Conservation (phyloP, 192 early-diverging fungal species). For the Coemansia reversa region DNA sequence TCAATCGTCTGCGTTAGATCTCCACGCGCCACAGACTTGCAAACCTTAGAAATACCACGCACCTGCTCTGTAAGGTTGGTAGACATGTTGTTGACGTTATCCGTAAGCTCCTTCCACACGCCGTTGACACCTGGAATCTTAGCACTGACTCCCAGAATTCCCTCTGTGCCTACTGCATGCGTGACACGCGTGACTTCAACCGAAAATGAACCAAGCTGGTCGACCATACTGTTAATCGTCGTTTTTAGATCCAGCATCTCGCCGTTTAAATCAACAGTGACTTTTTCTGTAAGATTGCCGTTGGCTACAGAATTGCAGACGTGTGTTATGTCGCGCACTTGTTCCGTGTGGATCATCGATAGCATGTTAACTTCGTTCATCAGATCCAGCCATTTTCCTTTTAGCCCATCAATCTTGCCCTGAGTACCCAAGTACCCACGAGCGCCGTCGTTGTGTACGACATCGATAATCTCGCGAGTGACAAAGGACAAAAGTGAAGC, state of each 20-base stretch:
- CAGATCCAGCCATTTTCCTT: slow-evolving; percentile 66
- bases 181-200: slow-evolving; percentile 60
- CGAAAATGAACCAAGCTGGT: slow-evolving; percentile 56
- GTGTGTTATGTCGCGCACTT: slow-evolving; percentile 63
- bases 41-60: slow-evolving; percentile 66
- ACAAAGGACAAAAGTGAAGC: slow-evolving; percentile 49
- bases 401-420: slow-evolving; percentile 59
- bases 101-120: slow-evolving; percentile 66
- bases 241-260: slow-evolving; percentile 67
- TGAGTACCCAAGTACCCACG: slow-evolving; percentile 68
- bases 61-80: slow-evolving; percentile 68
- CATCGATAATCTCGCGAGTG: slow-evolving; percentile 62
- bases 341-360: slow-evolving; percentile 64
- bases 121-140: slow-evolving; percentile 56
- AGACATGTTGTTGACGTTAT: slow-evolving; percentile 71
- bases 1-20: slow-evolving; percentile 66
- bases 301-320: slow-evolving; percentile 64
- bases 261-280: slow-evolving; percentile 59
- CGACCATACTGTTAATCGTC: slow-evolving; percentile 67
- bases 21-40: slow-evolving; percentile 63
- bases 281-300: slow-evolving; percentile 60
- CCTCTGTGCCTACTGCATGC: slow-evolving; percentile 48
- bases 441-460: slow-evolving; percentile 68
- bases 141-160: slow-evolving; percentile 13
- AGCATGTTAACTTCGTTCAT: slow-evolving; percentile 66